Conservation (phyloP, 1,284 basidiomycete species). For the Mycosarcoma mackinlayi region DNA sequence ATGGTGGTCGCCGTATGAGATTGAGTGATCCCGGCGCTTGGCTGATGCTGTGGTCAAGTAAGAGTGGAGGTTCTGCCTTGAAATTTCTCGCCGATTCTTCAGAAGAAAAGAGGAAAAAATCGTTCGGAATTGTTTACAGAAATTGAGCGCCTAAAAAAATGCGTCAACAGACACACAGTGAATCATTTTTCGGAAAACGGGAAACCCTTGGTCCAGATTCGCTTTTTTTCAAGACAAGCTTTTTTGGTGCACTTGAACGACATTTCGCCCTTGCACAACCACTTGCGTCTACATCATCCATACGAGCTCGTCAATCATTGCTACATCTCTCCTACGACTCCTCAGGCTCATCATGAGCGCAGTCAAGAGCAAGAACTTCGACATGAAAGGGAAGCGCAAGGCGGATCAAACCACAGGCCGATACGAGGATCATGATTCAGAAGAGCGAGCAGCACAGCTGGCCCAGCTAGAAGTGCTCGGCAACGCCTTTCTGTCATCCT, state of each 20-base stretch:
- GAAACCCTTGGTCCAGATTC: conserved; percentile 32
- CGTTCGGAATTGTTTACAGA: too few relatives aligned
- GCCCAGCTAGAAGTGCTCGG: conserved; percentile 46
- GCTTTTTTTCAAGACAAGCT: neutral
- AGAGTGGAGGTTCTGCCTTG: conserved; percentile 13
- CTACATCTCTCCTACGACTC: too few relatives aligned
- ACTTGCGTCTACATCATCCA: neutral
- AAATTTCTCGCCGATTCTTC: neutral
- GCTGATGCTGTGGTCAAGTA: too few relatives aligned
- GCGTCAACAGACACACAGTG: conserved; percentile 1
- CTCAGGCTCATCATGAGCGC: conserved; percentile 18
- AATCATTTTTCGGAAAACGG: conserved; percentile 24
- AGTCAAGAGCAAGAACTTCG: neutral
- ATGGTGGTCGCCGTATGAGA: too few relatives aligned
- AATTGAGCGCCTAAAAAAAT: too few relatives aligned
- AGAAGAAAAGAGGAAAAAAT: neutral
- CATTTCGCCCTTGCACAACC: neutral
- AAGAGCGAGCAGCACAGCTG: conserved; percentile 18
- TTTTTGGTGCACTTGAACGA: conserved; percentile 23
- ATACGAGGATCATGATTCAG: conserved; percentile 1
- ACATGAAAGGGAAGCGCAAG: conserved; percentile 16
- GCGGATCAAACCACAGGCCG: neutral
- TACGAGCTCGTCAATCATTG: too few relatives aligned
- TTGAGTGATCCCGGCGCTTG: too few relatives aligned
- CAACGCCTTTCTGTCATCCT: conserved; percentile 43